Evolutionary conservation across 2,329 filamentous ascomycete species (phyloP).

Genomic region (Atkinsonella texensis): DNA sequence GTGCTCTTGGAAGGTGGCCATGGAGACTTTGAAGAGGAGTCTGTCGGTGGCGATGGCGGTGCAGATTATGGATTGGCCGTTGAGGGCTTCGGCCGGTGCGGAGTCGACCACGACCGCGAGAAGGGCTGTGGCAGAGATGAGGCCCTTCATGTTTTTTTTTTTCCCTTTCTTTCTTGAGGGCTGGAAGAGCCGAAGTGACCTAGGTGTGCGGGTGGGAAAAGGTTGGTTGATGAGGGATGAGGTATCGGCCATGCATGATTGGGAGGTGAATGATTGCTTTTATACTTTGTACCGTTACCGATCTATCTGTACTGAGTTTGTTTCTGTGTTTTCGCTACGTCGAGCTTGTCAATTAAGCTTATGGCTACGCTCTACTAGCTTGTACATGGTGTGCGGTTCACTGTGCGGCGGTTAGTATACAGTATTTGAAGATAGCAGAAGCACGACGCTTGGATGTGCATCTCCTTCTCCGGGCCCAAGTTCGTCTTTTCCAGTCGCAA

Average conservation of each 20-base stretch:
- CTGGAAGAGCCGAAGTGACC: too few species aligned
- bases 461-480: not conserved
- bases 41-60: slow-evolving; percentile 8
- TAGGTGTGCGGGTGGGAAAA: too few species aligned
- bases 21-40: slow-evolving; percentile 6
- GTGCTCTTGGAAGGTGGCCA: slow-evolving; percentile 1
- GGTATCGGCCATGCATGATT: too few species aligned
- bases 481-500: not conserved
- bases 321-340: not conserved
- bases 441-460: not conserved
- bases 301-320: not conserved
- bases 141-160: not conserved
- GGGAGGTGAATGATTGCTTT: not conserved
- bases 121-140: not conserved
- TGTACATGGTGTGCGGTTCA: not conserved
- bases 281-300: not conserved
- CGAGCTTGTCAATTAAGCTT: not conserved
- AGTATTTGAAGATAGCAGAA: not conserved
- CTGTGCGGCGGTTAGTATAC: not conserved
- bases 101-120: not conserved
- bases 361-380: not conserved
- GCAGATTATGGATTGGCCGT: slow-evolving; percentile 13
- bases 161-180: too few species aligned
- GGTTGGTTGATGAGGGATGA: too few species aligned
- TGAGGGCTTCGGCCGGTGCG: not conserved